phyloP scores from a whole-genome alignment of 495 filamentous ascomycete genomes.

The Lichenothelia convexa region DNA sequence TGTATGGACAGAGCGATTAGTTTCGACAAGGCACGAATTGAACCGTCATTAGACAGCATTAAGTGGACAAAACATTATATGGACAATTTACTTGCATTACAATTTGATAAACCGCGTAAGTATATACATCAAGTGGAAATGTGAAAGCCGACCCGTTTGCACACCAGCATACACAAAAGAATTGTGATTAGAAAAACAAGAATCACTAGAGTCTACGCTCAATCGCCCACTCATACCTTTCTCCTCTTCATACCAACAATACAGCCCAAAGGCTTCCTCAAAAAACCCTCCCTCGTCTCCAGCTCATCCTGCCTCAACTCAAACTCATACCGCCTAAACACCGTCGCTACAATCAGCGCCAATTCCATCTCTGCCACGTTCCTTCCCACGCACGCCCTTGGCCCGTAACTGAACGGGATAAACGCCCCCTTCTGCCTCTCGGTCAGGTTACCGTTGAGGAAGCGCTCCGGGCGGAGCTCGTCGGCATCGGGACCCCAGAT shows the following conservation, averaged over 20 bases:
- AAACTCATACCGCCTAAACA: constrained; percentile 61
- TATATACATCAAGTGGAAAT: no score
- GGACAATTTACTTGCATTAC: no score
- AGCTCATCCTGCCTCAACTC: constrained; percentile 48
- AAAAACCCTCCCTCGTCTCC: constrained; percentile 73
- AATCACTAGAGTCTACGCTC: no score
- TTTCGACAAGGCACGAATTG: no score
- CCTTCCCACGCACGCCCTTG: constrained; percentile 62
- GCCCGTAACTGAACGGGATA: constrained; percentile 70
- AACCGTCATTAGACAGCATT: no score
- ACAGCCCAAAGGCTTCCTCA: constrained; percentile 69
- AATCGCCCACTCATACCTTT: no score
- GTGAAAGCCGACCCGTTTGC: no score
- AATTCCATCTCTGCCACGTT: constrained; percentile 93
- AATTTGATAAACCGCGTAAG: no score
- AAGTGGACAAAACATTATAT: no score
- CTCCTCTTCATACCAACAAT: constrained; percentile 49
- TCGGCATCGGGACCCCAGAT: constrained; percentile 78
- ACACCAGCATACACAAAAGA: no score
- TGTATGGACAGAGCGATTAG: no score
- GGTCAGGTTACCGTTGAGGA: constrained; percentile 29
- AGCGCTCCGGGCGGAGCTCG: constrained; percentile 61
- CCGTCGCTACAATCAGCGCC: constrained; percentile 58
- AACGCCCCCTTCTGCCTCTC: constrained; percentile 58
- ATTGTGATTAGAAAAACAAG: no score